Percentiles rank a stretch among this genome's conserved stretches.
Conservation (phyloP, 2,329 filamentous ascomycete genomes). For the Ascocoryne sarcoides region DNA sequence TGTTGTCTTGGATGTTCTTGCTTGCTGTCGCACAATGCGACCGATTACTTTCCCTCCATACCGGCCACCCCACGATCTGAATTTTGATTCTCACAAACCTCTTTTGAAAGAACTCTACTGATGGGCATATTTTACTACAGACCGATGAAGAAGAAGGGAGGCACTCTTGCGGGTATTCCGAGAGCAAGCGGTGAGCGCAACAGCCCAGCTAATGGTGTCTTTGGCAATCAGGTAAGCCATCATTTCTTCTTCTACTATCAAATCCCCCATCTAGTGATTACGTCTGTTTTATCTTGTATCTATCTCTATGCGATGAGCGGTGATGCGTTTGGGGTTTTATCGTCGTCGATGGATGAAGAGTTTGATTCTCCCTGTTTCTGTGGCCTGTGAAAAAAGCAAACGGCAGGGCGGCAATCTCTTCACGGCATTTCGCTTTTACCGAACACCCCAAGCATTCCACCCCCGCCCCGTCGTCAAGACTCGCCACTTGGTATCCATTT, state of each 20-base stretch:
- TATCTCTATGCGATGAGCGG: not conserved
- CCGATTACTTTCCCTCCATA: constrained; percentile 6
- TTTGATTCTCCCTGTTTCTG: constrained; percentile 13
- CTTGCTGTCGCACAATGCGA: constrained; percentile 22
- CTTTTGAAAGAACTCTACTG: constrained; percentile 13
- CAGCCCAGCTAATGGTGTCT: constrained; percentile 43
- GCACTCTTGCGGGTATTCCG: constrained; percentile 60
- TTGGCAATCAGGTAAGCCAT: constrained; percentile 41
- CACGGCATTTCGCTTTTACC: constrained; percentile 24
- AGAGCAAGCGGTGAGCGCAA: constrained; percentile 55
- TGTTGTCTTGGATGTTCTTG: constrained; percentile 12
- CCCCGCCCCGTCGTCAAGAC: constrained; percentile 13
- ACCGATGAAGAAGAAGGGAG: constrained; percentile 64
- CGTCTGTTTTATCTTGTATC: not conserved
- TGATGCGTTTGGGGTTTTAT: constrained; percentile 1
- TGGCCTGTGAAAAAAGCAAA: constrained; percentile 14
- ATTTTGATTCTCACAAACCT: not conserved
- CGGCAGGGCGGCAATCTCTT: constrained; percentile 23
- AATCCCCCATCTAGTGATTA: not conserved
- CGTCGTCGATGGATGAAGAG: constrained; percentile 5
- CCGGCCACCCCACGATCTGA: not conserved
- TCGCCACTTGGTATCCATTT: not conserved
- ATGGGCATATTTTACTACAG: constrained; percentile 34
- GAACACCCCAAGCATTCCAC: constrained; percentile 21
- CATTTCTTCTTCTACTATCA: not conserved